Conservation (phyloP, 305 asterid genomes). For the Fraxinus latifolia region DNA sequence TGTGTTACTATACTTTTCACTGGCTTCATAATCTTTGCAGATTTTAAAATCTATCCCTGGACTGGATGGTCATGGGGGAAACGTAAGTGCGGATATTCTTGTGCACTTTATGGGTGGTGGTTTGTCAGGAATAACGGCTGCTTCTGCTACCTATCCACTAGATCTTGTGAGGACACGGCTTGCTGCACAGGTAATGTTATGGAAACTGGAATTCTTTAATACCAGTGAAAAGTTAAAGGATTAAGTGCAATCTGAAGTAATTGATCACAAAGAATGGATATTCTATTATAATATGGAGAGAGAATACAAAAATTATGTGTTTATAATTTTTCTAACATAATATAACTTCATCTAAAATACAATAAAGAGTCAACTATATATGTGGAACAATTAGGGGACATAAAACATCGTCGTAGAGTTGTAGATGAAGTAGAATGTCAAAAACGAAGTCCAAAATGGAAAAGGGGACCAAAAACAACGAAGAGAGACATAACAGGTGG, state of each 20-base stretch:
- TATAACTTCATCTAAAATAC: not conserved
- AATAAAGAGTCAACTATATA: not conserved
- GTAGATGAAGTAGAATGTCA: not conserved
- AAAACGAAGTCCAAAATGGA: not conserved
- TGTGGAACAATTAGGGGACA: not conserved
- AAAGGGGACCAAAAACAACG: not conserved
- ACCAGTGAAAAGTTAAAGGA: not conserved
- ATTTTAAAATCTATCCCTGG: conserved; percentile 64
- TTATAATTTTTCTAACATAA: too few relatives aligned
- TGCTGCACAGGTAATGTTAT: conserved; percentile 67
- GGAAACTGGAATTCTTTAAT: not conserved
- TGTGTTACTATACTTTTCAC: not conserved
- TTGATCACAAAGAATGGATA: not conserved
- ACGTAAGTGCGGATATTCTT: conserved; percentile 40
- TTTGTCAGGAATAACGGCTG: conserved; percentile 88
- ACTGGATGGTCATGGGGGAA: conserved; percentile 42
- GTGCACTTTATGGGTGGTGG: conserved; percentile 94
- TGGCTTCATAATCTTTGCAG: conserved; percentile 37
- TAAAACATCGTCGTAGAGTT: not conserved
- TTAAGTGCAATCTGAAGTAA: not conserved
- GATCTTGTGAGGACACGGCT: conserved; percentile 94
- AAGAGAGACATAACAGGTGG: not conserved
- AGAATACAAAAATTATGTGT: not conserved
- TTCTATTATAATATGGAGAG: not conserved
- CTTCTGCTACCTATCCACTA: conserved; percentile 88